phyloP scores from a whole-genome alignment of 495 filamentous ascomycete species.

The Symbiotaphrina buchneri region DNA sequence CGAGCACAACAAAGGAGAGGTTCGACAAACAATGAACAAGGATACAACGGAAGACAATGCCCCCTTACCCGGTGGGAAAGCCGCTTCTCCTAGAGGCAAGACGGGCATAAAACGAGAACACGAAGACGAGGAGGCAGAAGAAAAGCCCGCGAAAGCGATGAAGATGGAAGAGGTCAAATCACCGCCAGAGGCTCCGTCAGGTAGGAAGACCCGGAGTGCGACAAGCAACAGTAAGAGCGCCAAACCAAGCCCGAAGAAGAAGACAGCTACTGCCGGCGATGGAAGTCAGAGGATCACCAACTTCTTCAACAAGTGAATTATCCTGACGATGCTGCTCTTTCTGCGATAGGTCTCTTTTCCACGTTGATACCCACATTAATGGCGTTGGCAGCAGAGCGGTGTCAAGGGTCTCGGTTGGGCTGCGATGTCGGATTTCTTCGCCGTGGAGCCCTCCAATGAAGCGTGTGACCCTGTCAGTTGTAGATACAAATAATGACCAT shows the following conservation, averaged over 20 bases:
- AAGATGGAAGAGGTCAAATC: conserved; percentile 14
- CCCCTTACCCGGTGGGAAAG: conserved; percentile 18
- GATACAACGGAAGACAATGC: conserved; percentile 24
- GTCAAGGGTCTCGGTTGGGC: too few relatives aligned
- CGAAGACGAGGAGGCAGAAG: conserved; percentile 10
- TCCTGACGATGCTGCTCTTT: too few relatives aligned
- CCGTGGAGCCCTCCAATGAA: too few relatives aligned
- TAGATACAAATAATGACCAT: too few relatives aligned
- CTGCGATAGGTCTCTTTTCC: too few relatives aligned
- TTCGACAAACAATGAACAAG: conserved; percentile 17
- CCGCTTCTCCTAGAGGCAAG: conserved; percentile 6
- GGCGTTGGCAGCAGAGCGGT: too few relatives aligned
- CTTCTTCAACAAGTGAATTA: too few relatives aligned
- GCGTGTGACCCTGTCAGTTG: too few relatives aligned
- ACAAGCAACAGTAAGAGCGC: conserved; percentile 20
- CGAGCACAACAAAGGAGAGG: conserved; percentile 15
- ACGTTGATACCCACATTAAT: too few relatives aligned
- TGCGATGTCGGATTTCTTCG: too few relatives aligned
- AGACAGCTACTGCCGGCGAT: conserved; percentile 13
- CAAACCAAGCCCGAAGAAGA: conserved; percentile 11
- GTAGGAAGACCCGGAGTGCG: conserved; percentile 20
- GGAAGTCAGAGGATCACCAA: conserved; percentile 66
- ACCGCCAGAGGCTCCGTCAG: conserved; percentile 6
- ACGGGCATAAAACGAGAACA: conserved; percentile 34
- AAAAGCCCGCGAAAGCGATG: conserved; percentile 7